Evolutionary conservation across 768 basidiomycete genomes (phyloP), one percentile per base, ranked within the genome.

Genomic region (Dentipellis fragilis): DNA sequence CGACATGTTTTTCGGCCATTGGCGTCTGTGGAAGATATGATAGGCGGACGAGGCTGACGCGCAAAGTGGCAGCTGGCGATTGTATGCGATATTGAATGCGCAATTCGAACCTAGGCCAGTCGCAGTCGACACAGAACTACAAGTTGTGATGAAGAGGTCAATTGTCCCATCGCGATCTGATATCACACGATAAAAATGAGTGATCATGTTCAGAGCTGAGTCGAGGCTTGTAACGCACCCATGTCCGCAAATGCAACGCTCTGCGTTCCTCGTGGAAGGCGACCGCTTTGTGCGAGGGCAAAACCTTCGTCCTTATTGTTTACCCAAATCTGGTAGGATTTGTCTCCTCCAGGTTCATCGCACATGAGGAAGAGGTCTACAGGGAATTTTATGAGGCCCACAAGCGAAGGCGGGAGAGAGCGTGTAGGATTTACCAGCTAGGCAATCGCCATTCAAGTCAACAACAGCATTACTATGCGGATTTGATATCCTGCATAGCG

Each of bases 391-490:
- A 34, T n/a, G 16, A 4, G 38, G 48, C 59, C 29, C 62, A 52
- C 4, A 22, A 9, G 36, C 9, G 12, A 47, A 17, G 16, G 52
- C 23, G 19, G 3, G 47, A 35, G 0, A 12, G 5, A 49, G 29
- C 8, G 8, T 19, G 16, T 23, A 38, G 21, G 10, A 70, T 75
- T 59, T 58, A 87, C 92, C 92, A 59, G 94, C 92, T 3, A 96
- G 76, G 68, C 96, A 98, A 68, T 99, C 96, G 11, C 96, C 96
- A 58, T 98, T 82, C 39, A 99, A 72, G 64, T 99, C 96, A 4
- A 98, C 80, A 16, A 93, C 87, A 0, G 93, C 94, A 68, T 94
- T 96, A 65, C 89, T 93, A 66, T 98, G 96, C 5, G 95, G 94
- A 59, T 85, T 84, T 10, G 89, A 80, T n/a, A 92, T 67, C 10